Evolutionary conservation across 2,329 filamentous ascomycete species (phyloP).

Genomic region (Venturiaceae sp.): DNA sequence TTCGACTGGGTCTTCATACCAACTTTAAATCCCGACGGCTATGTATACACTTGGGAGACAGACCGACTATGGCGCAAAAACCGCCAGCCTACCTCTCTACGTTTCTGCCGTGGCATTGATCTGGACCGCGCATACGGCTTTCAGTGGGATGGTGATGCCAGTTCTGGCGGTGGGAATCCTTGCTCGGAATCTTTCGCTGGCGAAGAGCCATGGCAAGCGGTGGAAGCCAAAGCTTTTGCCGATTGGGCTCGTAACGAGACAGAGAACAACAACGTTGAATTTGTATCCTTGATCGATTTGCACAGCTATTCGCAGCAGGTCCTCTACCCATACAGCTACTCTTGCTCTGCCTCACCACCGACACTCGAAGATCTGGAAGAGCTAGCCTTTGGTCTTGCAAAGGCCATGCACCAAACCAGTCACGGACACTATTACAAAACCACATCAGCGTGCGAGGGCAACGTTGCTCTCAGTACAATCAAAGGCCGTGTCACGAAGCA

Average conservation of each 20-base stretch:
- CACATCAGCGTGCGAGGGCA: slow-evolving; percentile 78
- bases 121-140: slow-evolving; percentile 81
- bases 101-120: slow-evolving; percentile 81
- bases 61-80: slow-evolving; percentile 96
- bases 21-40: slow-evolving; percentile 85
- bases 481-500: slow-evolving; percentile 17
- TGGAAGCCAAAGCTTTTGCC: slow-evolving; percentile 66
- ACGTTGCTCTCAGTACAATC: slow-evolving; percentile 36
- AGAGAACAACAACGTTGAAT: slow-evolving; percentile 56
- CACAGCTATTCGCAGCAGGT: slow-evolving; percentile 96
- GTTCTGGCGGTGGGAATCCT: slow-evolving; percentile 54
- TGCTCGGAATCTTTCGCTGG: slow-evolving; percentile 90
- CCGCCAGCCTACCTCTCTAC: slow-evolving; percentile 68
- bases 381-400: slow-evolving; percentile 76
- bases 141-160: slow-evolving; percentile 64
- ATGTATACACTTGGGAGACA: slow-evolving; percentile 84
- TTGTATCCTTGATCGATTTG: slow-evolving; percentile 80
- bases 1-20: slow-evolving; percentile 88
- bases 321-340: slow-evolving; percentile 83
- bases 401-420: slow-evolving; percentile 73
- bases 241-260: slow-evolving; percentile 79
- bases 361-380: slow-evolving; percentile 89
- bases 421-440: slow-evolving; percentile 56
- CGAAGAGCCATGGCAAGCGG: slow-evolving; percentile 69
- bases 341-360: slow-evolving; percentile 67